Evolutionary conservation across 2,329 filamentous ascomycete species (phyloP).

Genomic region (Sclerotinia borealis): DNA sequence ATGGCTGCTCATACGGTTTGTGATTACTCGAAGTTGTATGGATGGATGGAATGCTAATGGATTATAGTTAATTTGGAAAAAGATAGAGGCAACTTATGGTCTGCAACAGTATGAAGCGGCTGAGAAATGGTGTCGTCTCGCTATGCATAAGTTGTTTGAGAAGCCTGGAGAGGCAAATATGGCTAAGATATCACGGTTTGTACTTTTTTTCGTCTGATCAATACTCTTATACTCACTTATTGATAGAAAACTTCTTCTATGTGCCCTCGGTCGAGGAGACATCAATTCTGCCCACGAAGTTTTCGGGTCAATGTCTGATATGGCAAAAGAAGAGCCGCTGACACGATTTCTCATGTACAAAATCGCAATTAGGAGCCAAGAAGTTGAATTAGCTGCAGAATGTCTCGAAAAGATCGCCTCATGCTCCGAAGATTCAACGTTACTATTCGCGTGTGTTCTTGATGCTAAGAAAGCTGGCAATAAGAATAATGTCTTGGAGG

Average conservation of each 20-base stretch:
- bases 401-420: constrained; percentile 57
- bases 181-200: constrained; percentile 60
- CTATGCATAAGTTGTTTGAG: constrained; percentile 60
- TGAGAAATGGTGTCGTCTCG: constrained; percentile 65
- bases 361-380: constrained; percentile 53
- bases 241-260: constrained; percentile 65
- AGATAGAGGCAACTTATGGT: constrained; percentile 53
- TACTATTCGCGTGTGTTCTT: constrained; percentile 74
- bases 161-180: constrained; percentile 60
- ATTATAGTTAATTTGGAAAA: constrained; percentile 72
- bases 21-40: background rate
- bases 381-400: constrained; percentile 52
- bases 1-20: constrained; percentile 62
- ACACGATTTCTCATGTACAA: constrained; percentile 74
- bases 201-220: constrained; percentile 2
- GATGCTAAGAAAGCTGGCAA: constrained; percentile 66
- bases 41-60: constrained; percentile 12
- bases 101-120: constrained; percentile 48
- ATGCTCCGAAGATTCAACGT: constrained; percentile 48
- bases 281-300: constrained; percentile 46
- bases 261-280: constrained; percentile 55
- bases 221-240: background rate
- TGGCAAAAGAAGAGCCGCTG: constrained; percentile 52
- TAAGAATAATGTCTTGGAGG: constrained; percentile 50
- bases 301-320: constrained; percentile 54